These are phyloP conservation scores for Bipolaris sorokiniana DNA, from an alignment of 2,329 filamentous ascomycete genomes.

Conservation along the genomic window DNA sequence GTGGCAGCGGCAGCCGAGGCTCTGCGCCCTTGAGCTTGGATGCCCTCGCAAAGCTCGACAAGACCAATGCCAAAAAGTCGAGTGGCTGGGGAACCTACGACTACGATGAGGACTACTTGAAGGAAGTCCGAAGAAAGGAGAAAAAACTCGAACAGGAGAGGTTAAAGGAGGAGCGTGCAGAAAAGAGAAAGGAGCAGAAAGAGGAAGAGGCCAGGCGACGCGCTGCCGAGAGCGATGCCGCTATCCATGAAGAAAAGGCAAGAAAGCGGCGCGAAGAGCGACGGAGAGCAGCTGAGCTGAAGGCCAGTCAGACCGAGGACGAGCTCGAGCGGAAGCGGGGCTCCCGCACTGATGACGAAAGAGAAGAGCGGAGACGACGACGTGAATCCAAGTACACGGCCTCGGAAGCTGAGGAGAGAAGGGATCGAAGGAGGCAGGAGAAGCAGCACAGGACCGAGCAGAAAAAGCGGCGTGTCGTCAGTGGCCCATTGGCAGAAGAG, in stretches of 20 bases:
- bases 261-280: conserved; percentile 38
- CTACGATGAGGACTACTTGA: conserved; percentile 49
- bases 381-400: conserved; percentile 46
- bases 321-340: conserved; percentile 32
- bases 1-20: conserved; percentile 33
- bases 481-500: conserved; percentile 56
- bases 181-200: conserved; percentile 51
- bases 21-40: conserved; percentile 57
- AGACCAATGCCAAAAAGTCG: conserved; percentile 62
- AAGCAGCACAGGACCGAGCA: conserved; percentile 39
- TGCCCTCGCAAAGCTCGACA: conserved; percentile 70
- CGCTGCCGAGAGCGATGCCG: conserved; percentile 30
- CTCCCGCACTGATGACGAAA: conserved; percentile 39
- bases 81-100: conserved; percentile 52
- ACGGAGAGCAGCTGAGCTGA: conserved; percentile 38
- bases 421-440: conserved; percentile 51
- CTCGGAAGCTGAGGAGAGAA: conserved; percentile 47
- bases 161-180: conserved; percentile 38
- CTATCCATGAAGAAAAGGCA: conserved; percentile 30
- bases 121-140: conserved; percentile 47
- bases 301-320: conserved; percentile 32
- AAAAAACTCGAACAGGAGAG: conserved; percentile 43
- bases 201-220: conserved; percentile 39
- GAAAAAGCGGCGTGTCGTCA: conserved; percentile 53
- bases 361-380: conserved; percentile 36